A percentile compares a stretch with the other conserved stretches of the same genome.
phyloP scores from a whole-genome alignment of 2,329 filamentous ascomycete species.

The Clonostachys chloroleuca region DNA sequence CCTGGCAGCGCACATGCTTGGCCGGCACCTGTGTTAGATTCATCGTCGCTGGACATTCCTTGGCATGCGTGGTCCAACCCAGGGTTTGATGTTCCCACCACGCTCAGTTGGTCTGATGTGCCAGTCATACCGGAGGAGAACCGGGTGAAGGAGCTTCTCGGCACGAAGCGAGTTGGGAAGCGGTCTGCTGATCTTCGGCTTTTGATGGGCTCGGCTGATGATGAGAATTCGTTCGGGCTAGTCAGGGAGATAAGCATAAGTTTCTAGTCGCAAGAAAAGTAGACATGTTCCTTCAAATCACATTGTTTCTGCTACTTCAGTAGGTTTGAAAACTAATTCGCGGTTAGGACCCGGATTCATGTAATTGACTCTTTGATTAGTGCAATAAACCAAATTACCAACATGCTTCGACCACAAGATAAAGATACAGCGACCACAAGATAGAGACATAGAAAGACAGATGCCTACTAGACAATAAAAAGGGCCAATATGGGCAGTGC shows the following conservation, averaged over 20 bases:
- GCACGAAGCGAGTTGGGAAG: background rate
- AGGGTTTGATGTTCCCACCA: background rate
- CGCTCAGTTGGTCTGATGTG: background rate
- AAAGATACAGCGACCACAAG: too few relatives aligned
- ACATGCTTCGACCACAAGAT: too few relatives aligned
- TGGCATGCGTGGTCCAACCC: background rate
- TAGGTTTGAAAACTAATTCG: too few relatives aligned
- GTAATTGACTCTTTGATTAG: too few relatives aligned
- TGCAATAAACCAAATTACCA: too few relatives aligned
- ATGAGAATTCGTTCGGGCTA: background rate
- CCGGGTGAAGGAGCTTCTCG: slow-evolving; percentile 1
- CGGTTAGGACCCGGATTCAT: too few relatives aligned
- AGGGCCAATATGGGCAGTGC: too few relatives aligned
- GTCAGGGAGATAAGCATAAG: background rate
- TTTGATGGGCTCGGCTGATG: background rate
- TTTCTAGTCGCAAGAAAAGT: background rate
- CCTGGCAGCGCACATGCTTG: background rate
- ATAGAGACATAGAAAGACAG: too few relatives aligned
- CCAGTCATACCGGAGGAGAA: background rate
- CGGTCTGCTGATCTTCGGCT: background rate
- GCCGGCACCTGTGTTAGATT: background rate
- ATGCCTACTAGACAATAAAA: too few relatives aligned
- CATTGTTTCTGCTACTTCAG: too few relatives aligned
- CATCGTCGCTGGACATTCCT: background rate
- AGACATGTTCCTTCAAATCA: too few relatives aligned